These are phyloP conservation scores for Acanthamoeba lenticulata DNA, from an alignment of 208 protist genomes.

Conservation along the genomic window DNA sequence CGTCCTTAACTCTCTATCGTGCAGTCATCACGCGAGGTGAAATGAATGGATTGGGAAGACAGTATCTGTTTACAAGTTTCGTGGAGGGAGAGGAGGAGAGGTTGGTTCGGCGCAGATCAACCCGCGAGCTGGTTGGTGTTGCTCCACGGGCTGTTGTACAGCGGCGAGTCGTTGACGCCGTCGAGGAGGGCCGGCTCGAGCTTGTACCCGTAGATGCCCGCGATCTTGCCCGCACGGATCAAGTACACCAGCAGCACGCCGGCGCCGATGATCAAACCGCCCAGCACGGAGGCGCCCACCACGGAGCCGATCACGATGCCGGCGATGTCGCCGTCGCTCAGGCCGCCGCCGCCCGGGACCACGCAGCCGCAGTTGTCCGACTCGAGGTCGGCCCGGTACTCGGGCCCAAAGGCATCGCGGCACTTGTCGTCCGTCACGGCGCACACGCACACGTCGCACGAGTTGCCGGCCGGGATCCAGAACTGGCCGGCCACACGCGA, in stretches of 20 bases:
- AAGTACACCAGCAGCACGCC: background rate
- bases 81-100: too few species aligned
- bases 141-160: background rate
- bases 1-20: too few species aligned
- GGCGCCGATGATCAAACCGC: background rate
- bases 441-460: background rate
- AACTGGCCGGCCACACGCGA: background rate
- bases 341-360: background rate
- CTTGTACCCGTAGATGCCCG: background rate
- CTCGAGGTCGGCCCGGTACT: background rate
- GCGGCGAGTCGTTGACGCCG: background rate
- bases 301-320: background rate
- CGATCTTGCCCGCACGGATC: background rate
- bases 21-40: too few species aligned
- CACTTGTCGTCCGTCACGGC: constrained; percentile 15
- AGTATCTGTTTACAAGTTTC: too few species aligned
- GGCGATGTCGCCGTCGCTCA: background rate
- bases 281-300: background rate
- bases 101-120: too few species aligned
- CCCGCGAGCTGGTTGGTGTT: background rate
- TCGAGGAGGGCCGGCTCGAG: background rate
- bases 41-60: too few species aligned
- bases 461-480: background rate
- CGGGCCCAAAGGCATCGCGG: background rate
- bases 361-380: background rate